Percentiles rank a stretch among this genome's conserved stretches.
Evolutionary conservation across 768 basidiomycete species (phyloP).

Genomic region (Hydnomerulius pinastri): DNA sequence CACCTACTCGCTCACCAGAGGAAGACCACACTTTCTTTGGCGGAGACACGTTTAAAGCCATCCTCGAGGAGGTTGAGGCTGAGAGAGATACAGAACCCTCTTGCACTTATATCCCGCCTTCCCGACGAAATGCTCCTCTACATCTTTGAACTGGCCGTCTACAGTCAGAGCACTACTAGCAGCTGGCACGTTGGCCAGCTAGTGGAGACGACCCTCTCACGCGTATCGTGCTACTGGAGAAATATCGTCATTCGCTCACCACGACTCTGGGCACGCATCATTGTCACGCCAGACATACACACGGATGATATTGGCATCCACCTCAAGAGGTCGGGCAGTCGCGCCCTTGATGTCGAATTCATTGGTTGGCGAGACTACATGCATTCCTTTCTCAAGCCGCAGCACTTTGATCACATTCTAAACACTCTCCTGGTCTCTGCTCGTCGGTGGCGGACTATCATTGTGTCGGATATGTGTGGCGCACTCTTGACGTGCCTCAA

Average conservation of each 20-base stretch:
- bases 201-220: conserved; percentile 2
- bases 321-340: not conserved
- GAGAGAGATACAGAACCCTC: not conserved
- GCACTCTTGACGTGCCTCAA: not conserved
- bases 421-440: not conserved
- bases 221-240: not conserved
- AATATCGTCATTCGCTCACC: not conserved
- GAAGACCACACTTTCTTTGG: not conserved
- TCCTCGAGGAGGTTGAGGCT: not conserved
- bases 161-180: not conserved
- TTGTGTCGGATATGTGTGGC: not conserved
- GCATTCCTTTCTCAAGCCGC: not conserved
- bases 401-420: conserved; percentile 1
- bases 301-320: not conserved
- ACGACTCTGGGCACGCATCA: conserved; percentile 1
- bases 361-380: conserved; percentile 2
- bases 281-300: not conserved
- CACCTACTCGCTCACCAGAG: not conserved
- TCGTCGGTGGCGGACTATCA: not conserved
- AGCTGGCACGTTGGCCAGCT: not conserved
- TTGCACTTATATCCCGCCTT: not conserved
- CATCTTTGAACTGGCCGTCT: conserved; percentile 4
- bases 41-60: not conserved
- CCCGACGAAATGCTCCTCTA: not conserved
- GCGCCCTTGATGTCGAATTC: not conserved